Evolutionary conservation across 2,329 filamentous ascomycete species (phyloP), one percentile per base, ranked within the genome.

Genomic region (Hypoxylon sp.): DNA sequence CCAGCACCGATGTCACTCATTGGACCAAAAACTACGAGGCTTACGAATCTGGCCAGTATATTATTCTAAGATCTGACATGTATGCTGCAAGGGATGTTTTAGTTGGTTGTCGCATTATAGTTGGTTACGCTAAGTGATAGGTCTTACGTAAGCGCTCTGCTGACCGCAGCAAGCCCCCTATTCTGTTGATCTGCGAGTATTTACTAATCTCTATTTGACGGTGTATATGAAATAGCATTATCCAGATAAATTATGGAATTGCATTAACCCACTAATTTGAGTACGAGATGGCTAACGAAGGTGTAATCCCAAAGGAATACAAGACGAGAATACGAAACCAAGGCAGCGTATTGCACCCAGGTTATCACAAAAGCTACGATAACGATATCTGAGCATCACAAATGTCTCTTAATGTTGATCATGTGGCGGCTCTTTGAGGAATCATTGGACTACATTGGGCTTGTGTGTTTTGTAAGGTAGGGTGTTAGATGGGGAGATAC

Each of bases 121-220:
- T 43, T 21, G 36, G 25, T n/a, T 19, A 46, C n/a, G 41, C 41
- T 17, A 46, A 34, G 41, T 46, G 41, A 28, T 17, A 46, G 23
- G 41, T 46, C 19, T 57, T 34, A 57, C 23, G 19, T 57, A 57
- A 57, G 53, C 53, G n/a, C 25, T 1, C 3, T 43, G 49, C 49
- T 52, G 49, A 48, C 1, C 13, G 38, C 30, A 58, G 55, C 55
- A 14, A 57, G 25, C 43, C 45, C 41, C 52, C n/a, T 46, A 21
- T 46, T 46, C 36, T 13, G 7, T 46, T 11, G 17, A 36, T 30
- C n/a, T 14, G 46, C 43, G 45, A 23, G 28, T 49, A 13, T 11
- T 28, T 28, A 49, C 14, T 7, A 36, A 58, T 28, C 53, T 17
- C 25, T 30, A 32, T 34, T 46, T 46, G 11, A 28, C n/a, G 9